A percentile compares a stretch with the other conserved stretches of the same genome.
Conservation (phyloP, 371 early-diverging fungal species). For the Blakeslea trispora region DNA sequence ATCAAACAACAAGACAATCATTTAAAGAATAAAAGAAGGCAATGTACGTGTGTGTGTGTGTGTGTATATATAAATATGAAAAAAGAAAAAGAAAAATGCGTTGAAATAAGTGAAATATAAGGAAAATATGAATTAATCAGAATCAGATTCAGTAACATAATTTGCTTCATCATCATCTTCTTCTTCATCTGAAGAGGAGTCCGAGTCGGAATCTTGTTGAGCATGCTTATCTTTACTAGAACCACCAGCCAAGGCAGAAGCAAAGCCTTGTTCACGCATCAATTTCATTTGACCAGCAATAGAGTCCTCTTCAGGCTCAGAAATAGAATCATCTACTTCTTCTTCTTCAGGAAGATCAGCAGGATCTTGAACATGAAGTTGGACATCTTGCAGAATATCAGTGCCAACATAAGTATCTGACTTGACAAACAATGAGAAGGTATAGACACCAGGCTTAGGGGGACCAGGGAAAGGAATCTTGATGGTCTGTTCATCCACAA, state of each 20-base stretch:
- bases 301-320: conserved; percentile 95
- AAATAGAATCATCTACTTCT: conserved; percentile 90
- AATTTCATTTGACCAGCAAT: conserved; percentile 92
- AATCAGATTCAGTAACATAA: conserved; percentile 33
- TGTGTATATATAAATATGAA: too few relatives aligned
- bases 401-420: conserved; percentile 87
- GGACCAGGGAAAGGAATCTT: conserved; percentile 95
- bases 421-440: conserved; percentile 83
- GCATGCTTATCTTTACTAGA: conserved; percentile 33
- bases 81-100: background rate
- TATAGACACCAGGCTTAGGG: conserved; percentile 80
- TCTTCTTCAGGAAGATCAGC: conserved; percentile 70
- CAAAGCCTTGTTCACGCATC: conserved; percentile 75
- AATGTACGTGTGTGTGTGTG: too few relatives aligned
- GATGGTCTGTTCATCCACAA: conserved; percentile 68
- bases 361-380: conserved; percentile 72
- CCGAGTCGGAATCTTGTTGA: conserved; percentile 32
- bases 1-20: conserved; percentile 22
- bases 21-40: too few relatives aligned
- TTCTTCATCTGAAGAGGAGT: conserved; percentile 20
- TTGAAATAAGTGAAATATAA: too few relatives aligned
- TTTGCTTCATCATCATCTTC: conserved; percentile 37
- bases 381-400: conserved; percentile 76
- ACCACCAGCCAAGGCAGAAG: conserved; percentile 64
- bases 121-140: conserved; percentile 2